phyloP scores from a whole-genome alignment of 805 yeast genomes.

The Lipomyces yamanashiensis region DNA sequence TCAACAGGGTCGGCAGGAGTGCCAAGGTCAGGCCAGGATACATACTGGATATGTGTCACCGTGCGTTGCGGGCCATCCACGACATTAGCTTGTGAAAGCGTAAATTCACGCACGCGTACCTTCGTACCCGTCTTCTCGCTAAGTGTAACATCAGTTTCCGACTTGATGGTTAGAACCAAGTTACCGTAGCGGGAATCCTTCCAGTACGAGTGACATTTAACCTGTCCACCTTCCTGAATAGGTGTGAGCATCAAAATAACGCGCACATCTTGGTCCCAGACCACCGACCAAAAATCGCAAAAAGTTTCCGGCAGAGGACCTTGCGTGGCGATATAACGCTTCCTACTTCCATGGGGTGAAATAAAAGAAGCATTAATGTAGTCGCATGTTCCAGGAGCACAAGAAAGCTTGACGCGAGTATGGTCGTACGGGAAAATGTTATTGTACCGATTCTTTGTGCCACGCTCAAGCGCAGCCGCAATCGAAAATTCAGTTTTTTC shows the following conservation, averaged over 20 bases:
- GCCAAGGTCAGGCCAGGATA: constrained; percentile 87
- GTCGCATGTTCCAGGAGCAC: constrained; percentile 47
- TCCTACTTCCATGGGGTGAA: constrained; percentile 45
- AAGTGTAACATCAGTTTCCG: constrained; percentile 34
- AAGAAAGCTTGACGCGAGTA: constrained; percentile 68
- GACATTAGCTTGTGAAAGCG: constrained; percentile 45
- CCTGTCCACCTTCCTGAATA: constrained; percentile 76
- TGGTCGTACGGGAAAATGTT: constrained; percentile 89
- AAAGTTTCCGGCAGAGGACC: constrained; percentile 84
- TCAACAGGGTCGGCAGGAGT: constrained; percentile 64
- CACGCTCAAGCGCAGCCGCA: constrained; percentile 74
- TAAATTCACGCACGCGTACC: constrained; percentile 52
- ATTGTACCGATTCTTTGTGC: constrained; percentile 81
- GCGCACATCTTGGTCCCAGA: constrained; percentile 67
- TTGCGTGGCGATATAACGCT: constrained; percentile 83
- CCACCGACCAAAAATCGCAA: constrained; percentile 83
- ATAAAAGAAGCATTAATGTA: constrained; percentile 88
- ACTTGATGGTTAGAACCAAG: constrained; percentile 40
- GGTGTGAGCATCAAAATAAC: constrained; percentile 79
- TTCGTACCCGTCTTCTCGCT: constrained; percentile 30
- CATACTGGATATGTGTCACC: constrained; percentile 74
- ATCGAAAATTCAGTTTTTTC: constrained; percentile 14
- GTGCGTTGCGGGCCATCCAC: constrained; percentile 46
- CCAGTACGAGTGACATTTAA: constrained; percentile 92
- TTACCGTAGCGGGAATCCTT: constrained; percentile 56